Evolutionary conservation across 257 asterid species (phyloP).

Genomic region (Schizonepeta tenuifolia): DNA sequence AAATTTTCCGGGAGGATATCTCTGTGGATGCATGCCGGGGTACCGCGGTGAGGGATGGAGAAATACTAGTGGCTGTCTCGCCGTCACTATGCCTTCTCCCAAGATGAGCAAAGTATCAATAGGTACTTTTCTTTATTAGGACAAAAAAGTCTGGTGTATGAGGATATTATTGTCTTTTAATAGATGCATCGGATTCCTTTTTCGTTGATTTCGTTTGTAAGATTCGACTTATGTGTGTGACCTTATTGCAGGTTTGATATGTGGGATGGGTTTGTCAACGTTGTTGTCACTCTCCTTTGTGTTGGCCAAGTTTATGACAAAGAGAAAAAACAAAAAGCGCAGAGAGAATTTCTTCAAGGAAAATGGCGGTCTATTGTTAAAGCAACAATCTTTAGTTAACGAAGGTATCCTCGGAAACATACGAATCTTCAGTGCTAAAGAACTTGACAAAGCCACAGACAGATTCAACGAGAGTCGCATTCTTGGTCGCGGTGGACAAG

Average conservation of each 20-base stretch:
- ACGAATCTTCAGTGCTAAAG: constrained; percentile 15
- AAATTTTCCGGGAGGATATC: constrained; percentile 31
- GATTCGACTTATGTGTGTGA: constrained; percentile 1
- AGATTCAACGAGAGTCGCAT: constrained; percentile 24
- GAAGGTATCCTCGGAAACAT: constrained; percentile 23
- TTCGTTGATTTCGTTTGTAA: not conserved
- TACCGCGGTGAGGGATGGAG: constrained; percentile 25
- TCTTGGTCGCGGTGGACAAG: constrained; percentile 36
- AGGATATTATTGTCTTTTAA: not conserved
- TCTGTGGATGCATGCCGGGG: constrained; percentile 30
- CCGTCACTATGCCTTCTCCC: not conserved
- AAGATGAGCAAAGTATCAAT: constrained; percentile 30
- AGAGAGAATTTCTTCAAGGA: not conserved
- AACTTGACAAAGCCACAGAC: constrained; percentile 28
- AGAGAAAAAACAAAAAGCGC: constrained; percentile 5
- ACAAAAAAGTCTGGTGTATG: not conserved
- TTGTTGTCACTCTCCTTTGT: constrained; percentile 23
- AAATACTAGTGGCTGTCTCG: constrained; percentile 28
- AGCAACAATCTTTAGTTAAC: constrained; percentile 9
- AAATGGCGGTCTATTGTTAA: constrained; percentile 10
- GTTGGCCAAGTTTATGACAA: not conserved
- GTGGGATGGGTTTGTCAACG: constrained; percentile 32
- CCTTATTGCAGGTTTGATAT: constrained; percentile 30
- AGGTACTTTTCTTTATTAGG: constrained; percentile 21
- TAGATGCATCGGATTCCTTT: not conserved